These are phyloP conservation scores for Cladosporium oxysporum DNA, from an alignment of 2,329 filamentous ascomycete genomes.

Conservation along the genomic window DNA sequence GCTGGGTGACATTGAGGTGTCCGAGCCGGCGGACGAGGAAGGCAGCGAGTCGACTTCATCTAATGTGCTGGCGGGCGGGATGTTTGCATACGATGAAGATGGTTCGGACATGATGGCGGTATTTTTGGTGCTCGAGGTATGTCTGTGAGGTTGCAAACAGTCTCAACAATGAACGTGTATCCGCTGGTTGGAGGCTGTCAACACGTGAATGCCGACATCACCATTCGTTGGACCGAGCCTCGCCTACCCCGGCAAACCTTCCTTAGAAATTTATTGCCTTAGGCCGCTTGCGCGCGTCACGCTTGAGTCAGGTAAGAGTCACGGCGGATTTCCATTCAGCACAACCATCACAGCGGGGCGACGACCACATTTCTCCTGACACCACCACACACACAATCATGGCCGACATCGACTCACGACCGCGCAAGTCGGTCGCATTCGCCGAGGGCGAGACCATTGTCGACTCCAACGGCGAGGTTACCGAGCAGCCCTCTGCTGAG, in stretches of 20 bases:
- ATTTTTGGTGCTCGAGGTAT: not conserved
- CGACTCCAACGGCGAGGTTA: conserved; percentile 84
- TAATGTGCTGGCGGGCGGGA: conserved; percentile 29
- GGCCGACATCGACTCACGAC: conserved; percentile 57
- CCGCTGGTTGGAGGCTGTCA: not conserved
- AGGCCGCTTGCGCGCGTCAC: conserved; percentile 4
- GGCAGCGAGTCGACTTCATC: conserved; percentile 54
- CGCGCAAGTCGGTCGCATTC: conserved; percentile 92
- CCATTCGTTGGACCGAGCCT: not conserved
- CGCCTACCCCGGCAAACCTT: not conserved
- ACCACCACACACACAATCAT: conserved; percentile 47
- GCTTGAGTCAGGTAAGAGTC: conserved; percentile 16
- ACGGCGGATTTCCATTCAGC: conserved; percentile 17
- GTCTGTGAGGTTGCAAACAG: not conserved
- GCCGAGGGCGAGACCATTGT: conserved; percentile 85
- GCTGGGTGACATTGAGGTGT: conserved; percentile 50
- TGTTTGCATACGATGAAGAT: conserved; percentile 55
- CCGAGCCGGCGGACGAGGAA: conserved; percentile 51
- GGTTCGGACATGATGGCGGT: conserved; percentile 43
- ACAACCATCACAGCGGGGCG: conserved; percentile 19
- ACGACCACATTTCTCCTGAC: conserved; percentile 17
- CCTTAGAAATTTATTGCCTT: not conserved
- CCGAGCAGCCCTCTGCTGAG: conserved; percentile 64
- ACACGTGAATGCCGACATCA: not conserved
- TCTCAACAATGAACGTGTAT: not conserved